Evolutionary conservation across 495 filamentous ascomycete genomes (phyloP).

Genomic region (Hypoxylon rickii): DNA sequence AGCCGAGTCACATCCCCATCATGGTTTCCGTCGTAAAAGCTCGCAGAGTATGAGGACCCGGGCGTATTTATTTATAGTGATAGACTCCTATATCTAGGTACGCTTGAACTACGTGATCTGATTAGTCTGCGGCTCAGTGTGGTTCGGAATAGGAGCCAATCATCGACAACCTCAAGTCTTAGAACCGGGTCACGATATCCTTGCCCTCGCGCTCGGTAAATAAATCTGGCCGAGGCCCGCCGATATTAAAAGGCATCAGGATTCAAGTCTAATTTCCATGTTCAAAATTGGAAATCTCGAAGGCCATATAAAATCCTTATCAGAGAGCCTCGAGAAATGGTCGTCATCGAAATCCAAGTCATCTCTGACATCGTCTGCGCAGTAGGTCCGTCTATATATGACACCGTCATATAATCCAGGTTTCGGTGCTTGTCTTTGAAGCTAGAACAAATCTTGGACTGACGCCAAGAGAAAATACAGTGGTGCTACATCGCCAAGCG

Average conservation of each 20-base stretch:
- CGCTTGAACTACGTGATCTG: not conserved
- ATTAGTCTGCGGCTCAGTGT: not conserved
- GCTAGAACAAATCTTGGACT: not conserved
- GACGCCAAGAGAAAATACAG: constrained; percentile 6
- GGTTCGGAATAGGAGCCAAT: too few species aligned
- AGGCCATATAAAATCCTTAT: not conserved
- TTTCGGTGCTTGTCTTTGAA: too few species aligned
- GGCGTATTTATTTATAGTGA: not conserved
- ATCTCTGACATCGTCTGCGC: constrained; percentile 7
- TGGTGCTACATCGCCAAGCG: constrained; percentile 84
- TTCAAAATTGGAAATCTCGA: too few species aligned
- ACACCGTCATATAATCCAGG: too few species aligned
- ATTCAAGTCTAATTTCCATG: not conserved
- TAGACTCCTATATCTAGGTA: not conserved
- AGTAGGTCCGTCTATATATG: not conserved
- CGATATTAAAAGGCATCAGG: not conserved
- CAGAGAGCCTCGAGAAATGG: not conserved
- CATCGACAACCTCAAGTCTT: too few species aligned
- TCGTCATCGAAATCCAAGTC: constrained; percentile 3
- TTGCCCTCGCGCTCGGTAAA: too few species aligned
- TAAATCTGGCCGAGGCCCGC: too few species aligned
- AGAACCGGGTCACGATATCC: too few species aligned
- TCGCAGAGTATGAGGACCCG: not conserved
- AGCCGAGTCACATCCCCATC: not conserved
- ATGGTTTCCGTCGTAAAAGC: not conserved